Evolutionary conservation across 2,329 filamentous ascomycete species (phyloP).

Genomic region (Aspergillus aculeatus): DNA sequence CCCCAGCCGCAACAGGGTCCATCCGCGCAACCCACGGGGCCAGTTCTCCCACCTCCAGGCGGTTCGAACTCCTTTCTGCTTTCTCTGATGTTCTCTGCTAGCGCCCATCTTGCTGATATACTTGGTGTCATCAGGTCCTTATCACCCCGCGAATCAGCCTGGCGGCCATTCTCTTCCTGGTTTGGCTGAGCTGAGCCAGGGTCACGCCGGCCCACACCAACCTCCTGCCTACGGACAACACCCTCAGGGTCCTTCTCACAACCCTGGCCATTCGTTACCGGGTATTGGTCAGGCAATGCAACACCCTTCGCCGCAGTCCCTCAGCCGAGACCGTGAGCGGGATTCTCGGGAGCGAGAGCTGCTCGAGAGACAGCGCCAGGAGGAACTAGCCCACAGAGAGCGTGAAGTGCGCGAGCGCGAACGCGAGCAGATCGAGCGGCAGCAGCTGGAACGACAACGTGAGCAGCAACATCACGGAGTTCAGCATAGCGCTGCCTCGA

Average conservation of each 20-base stretch:
- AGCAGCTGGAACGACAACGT: slow-evolving; percentile 56
- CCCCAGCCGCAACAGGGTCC: slow-evolving; percentile 39
- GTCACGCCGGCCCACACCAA: slow-evolving; percentile 42
- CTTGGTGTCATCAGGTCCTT: slow-evolving; percentile 32
- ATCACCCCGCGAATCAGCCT: slow-evolving; percentile 43
- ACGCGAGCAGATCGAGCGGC: slow-evolving; percentile 50
- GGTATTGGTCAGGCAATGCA: slow-evolving; percentile 45
- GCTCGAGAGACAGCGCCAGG: slow-evolving; percentile 51
- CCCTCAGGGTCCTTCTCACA: slow-evolving; percentile 36
- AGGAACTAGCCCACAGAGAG: slow-evolving; percentile 58
- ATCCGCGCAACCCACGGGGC: slow-evolving; percentile 38
- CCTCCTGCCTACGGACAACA: slow-evolving; percentile 46
- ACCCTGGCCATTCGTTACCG: slow-evolving; percentile 39
- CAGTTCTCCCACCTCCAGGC: slow-evolving; percentile 41
- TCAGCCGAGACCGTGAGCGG: slow-evolving; percentile 47
- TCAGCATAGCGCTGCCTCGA: slow-evolving; percentile 82
- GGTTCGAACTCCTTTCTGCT: slow-evolving; percentile 29
- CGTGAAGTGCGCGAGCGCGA: slow-evolving; percentile 55
- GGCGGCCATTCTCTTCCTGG: slow-evolving; percentile 48
- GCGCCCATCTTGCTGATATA: slow-evolving; percentile 18
- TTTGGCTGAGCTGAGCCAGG: slow-evolving; percentile 48
- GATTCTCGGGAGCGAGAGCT: slow-evolving; percentile 57
- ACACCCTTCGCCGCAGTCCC: slow-evolving; percentile 42
- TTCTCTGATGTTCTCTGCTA: background rate
- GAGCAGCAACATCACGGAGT: slow-evolving; percentile 68